Conservation (phyloP, 2,329 filamentous ascomycete genomes). For the Ascocoryne sarcoides region DNA sequence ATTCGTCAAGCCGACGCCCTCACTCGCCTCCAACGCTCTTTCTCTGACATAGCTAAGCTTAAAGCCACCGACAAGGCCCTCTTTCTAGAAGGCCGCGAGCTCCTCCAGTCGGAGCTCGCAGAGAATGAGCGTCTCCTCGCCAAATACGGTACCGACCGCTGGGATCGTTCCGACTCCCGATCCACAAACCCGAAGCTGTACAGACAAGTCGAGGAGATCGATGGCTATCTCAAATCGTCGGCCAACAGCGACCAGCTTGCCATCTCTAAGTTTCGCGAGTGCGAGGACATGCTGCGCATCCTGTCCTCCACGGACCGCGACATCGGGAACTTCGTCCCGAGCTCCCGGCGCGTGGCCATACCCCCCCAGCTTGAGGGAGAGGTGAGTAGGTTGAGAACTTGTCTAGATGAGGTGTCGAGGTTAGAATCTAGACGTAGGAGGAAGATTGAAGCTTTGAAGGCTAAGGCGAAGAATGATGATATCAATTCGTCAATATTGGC, state of each 20-base stretch:
- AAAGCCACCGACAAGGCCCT: conserved; percentile 67
- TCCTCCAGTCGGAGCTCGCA: conserved; percentile 69
- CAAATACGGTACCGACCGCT: conserved; percentile 81
- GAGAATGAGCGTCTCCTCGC: conserved; percentile 70
- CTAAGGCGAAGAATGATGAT: conserved; percentile 78
- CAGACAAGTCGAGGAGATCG: conserved; percentile 53
- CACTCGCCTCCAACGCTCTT: conserved; percentile 64
- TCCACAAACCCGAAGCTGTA: conserved; percentile 46
- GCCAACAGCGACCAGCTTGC: conserved; percentile 53
- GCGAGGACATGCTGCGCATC: conserved; percentile 65
- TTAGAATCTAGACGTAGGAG: conserved; percentile 73
- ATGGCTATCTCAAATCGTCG: conserved; percentile 73
- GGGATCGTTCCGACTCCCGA: conserved; percentile 62
- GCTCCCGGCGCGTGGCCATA: conserved; percentile 68
- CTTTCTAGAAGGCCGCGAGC: conserved; percentile 74
- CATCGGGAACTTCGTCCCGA: conserved; percentile 83
- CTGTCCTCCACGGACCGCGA: conserved; percentile 72
- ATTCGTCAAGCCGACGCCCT: conserved; percentile 85
- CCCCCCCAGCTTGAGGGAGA: conserved; percentile 74
- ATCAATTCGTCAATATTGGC: conserved; percentile 76
- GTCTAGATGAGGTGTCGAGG: conserved; percentile 75
- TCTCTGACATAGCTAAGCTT: conserved; percentile 86
- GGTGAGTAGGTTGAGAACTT: conserved; percentile 65
- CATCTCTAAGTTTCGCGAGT: conserved; percentile 67
- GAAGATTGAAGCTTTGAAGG: conserved; percentile 68